Evolutionary conservation across 495 filamentous ascomycete genomes (phyloP).

Genomic region (Oidiodendron maius): DNA sequence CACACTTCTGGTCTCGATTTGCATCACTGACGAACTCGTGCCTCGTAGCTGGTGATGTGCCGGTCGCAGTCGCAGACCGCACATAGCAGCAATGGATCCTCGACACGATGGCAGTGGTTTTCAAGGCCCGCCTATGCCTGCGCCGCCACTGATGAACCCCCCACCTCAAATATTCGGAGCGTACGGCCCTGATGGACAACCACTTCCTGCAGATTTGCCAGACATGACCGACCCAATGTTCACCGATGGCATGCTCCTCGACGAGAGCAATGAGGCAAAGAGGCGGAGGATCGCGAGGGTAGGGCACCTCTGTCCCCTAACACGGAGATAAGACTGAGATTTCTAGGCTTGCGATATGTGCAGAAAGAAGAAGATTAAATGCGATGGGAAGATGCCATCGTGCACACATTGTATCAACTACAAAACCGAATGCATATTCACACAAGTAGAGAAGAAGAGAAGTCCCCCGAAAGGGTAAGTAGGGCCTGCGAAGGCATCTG

Average conservation of each 20-base stretch:
- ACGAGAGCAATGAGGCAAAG: conserved; percentile 78
- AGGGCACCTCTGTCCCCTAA: conserved; percentile 23
- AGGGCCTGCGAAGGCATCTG: background rate
- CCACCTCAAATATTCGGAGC: conserved; percentile 67
- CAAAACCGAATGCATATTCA: conserved; percentile 97
- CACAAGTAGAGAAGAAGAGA: conserved; percentile 97
- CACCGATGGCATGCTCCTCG: conserved; percentile 47
- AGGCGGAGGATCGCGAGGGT: conserved; percentile 89
- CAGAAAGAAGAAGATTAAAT: conserved; percentile 99
- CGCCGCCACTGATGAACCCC: conserved; percentile 55
- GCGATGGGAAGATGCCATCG: conserved; percentile 90
- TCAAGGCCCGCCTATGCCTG: conserved; percentile 42
- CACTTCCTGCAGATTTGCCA: conserved; percentile 38
- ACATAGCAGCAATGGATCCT: too few species aligned
- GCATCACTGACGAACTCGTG: too few species aligned
- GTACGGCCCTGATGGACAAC: conserved; percentile 55
- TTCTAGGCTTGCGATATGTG: conserved; percentile 95
- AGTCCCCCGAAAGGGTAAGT: conserved; percentile 86
- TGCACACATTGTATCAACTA: conserved; percentile 98
- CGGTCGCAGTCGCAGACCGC: too few species aligned
- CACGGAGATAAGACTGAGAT: conserved; percentile 20
- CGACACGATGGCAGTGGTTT: too few species aligned
- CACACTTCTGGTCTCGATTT: too few species aligned
- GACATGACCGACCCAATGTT: conserved; percentile 57
- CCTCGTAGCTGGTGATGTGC: too few species aligned